Percentiles rank a stretch among this genome's conserved stretches.
phyloP scores from a whole-genome alignment of 192 early-diverging fungal genomes.

The Entomortierella beljakovae region DNA sequence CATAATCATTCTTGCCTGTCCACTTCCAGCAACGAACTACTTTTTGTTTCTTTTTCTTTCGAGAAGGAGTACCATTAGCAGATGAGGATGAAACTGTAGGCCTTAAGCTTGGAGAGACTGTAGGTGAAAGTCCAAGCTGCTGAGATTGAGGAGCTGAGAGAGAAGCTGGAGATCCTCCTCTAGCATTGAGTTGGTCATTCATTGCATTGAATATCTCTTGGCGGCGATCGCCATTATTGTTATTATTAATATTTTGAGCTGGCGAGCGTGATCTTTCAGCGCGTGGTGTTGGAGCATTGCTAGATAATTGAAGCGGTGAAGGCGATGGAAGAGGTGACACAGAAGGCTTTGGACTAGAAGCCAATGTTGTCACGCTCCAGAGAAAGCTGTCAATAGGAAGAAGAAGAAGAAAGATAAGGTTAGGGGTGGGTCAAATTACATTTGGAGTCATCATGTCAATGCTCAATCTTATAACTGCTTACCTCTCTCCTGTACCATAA shows the following conservation, averaged over 20 bases:
- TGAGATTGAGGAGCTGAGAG: slow-evolving; percentile 4
- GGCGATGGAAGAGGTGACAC: slow-evolving; percentile 35
- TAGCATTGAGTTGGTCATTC: slow-evolving; percentile 16
- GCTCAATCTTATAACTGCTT: slow-evolving; percentile 3
- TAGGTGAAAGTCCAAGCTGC: not conserved
- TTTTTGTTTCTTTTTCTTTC: slow-evolving; percentile 40
- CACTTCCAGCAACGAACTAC: slow-evolving; percentile 69
- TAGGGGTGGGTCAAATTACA: no score
- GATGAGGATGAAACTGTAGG: slow-evolving; percentile 5
- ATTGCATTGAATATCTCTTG: slow-evolving; percentile 31
- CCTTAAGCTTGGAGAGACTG: slow-evolving; percentile 10
- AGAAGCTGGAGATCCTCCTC: slow-evolving; percentile 20
- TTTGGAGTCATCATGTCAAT: not conserved
- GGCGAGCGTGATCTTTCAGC: slow-evolving; percentile 26
- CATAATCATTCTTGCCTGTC: slow-evolving; percentile 84
- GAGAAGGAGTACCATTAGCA: slow-evolving; percentile 4
- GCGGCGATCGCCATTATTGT: slow-evolving; percentile 13
- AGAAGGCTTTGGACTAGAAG: slow-evolving; percentile 17
- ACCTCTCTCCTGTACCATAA: slow-evolving; percentile 90
- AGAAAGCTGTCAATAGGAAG: slow-evolving; percentile 67
- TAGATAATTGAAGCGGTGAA: slow-evolving; percentile 37
- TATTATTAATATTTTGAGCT: slow-evolving; percentile 2
- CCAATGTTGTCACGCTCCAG: slow-evolving; percentile 67
- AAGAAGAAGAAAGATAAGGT: not conserved
- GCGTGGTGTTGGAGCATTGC: slow-evolving; percentile 8